phyloP scores from a whole-genome alignment of 306 rosid genomes.

The Cicer arietinum region DNA sequence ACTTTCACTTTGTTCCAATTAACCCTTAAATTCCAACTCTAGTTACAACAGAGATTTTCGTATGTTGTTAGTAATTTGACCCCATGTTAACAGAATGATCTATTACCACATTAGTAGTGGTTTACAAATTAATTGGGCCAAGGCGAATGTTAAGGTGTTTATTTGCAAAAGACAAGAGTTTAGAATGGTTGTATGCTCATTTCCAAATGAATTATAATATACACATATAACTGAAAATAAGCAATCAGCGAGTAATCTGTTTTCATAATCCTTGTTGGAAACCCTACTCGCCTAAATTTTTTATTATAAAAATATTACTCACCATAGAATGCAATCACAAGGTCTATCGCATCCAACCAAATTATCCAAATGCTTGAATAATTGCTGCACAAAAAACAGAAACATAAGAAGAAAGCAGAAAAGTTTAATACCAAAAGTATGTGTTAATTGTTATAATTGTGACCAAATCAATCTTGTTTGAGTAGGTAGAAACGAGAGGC shows the following conservation, averaged over 20 bases:
- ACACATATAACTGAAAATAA: constrained; percentile 3
- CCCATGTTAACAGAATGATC: not conserved
- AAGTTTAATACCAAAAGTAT: constrained; percentile 4
- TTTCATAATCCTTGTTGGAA: constrained; percentile 11
- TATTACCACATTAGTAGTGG: not conserved
- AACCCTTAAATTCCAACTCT: not conserved
- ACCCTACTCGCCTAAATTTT: not conserved
- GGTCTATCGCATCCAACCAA: constrained; percentile 75
- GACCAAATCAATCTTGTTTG: constrained; percentile 17
- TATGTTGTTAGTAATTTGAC: not conserved
- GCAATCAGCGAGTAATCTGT: not conserved
- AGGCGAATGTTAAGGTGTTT: not conserved
- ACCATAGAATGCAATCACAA: constrained; percentile 76
- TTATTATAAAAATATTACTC: constrained; percentile 48
- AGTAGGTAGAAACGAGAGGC: constrained; percentile 29
- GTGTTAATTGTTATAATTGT: constrained; percentile 6
- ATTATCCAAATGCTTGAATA: constrained; percentile 82
- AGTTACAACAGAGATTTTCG: constrained; percentile 6
- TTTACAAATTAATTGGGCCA: not conserved
- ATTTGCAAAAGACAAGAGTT: not conserved
- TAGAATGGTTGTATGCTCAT: not conserved
- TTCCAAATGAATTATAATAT: not conserved
- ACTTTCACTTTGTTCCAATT: constrained; percentile 10
- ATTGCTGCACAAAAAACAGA: constrained; percentile 64
- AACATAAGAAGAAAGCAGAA: constrained; percentile 33